Base-by-base conservation (phyloP, 805 yeast genomes). In the Kazachstania bromeliacearum region DNA sequence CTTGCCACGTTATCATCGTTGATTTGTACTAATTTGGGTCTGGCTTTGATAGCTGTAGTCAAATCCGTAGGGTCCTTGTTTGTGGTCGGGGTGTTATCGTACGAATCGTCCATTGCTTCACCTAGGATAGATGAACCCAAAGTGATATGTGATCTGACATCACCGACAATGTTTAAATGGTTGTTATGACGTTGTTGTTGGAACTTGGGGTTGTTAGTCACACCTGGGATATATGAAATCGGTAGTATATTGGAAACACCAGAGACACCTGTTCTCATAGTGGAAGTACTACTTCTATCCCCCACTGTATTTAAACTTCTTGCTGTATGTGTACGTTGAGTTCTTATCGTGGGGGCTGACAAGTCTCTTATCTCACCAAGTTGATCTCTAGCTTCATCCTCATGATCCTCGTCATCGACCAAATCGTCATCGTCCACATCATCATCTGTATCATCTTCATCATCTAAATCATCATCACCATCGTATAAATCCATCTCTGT, bases 171-270 rank as follows among this genome's bases (percentile, higher is more conserved):
- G 38, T 43, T 38, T 26, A 46, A 16, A 4, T 7, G 26, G 13
- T 19, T 10, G 22, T 7, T 7, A 10, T 31, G 35, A 7, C 14
- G 19, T 13, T 15, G 20, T 15, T 20, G 28, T 22, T 22, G 25
- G 10, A 22, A 22, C 25, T 12, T 22, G 8, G 10, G 10, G 25
- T 22, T 7, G 37, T 40, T 45, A 4, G 87, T 83, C 31, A 87
- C 96, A 25, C 96, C 96, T 0, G 96, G 97, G 41, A 88, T 84
- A 54, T 87, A 88, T 2, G 95, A 95, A 39, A 89, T 80, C 14
- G 95, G 95, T 42, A 88, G 71, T 44, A 88, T 77, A 57, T 88
- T 87, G 10, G 94, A 82, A 4, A 94, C 94, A 48, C 80, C 75
- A 8, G 92, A 79, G 33, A 79, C 12, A 16, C 15, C 61, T 60